Evolutionary conservation across 768 basidiomycete genomes (phyloP).

Genomic region (Leucogyrophana mollusca): DNA sequence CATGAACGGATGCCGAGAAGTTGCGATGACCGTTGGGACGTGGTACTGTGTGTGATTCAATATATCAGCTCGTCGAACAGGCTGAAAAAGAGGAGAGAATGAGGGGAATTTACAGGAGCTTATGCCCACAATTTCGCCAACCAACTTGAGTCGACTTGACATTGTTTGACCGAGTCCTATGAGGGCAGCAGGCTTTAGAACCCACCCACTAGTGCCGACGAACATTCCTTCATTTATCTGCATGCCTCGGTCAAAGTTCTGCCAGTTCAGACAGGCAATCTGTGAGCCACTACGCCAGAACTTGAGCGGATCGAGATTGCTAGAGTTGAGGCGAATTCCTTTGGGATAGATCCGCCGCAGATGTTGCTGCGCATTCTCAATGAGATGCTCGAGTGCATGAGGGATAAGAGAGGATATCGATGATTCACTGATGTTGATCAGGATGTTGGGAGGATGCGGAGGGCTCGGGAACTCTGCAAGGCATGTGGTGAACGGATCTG

Average conservation of each 20-base stretch:
- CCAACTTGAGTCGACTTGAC: constrained; percentile 20
- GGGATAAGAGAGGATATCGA: constrained; percentile 41
- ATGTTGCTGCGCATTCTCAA: constrained; percentile 41
- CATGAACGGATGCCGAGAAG: constrained; percentile 43
- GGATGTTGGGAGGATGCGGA: constrained; percentile 36
- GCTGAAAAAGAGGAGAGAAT: neutral
- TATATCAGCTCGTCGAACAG: neutral
- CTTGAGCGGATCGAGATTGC: constrained; percentile 49
- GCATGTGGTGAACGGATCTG: neutral
- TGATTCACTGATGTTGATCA: constrained; percentile 64
- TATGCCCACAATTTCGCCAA: constrained; percentile 40
- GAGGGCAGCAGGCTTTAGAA: constrained; percentile 42
- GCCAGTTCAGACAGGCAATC: constrained; percentile 61
- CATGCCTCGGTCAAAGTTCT: constrained; percentile 55
- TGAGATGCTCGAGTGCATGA: constrained; percentile 32
- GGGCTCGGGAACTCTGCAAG: constrained; percentile 13
- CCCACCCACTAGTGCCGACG: constrained; percentile 54
- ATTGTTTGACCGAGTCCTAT: constrained; percentile 15
- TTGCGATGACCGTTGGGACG: constrained; percentile 38
- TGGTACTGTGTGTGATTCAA: constrained; percentile 36
- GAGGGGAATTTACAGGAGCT: constrained; percentile 34
- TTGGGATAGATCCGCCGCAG: constrained; percentile 58
- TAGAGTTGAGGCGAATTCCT: constrained; percentile 54
- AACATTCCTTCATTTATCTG: constrained; percentile 67
- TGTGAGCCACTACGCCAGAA: constrained; percentile 62